Evolutionary conservation across 176 grass and related monocot species (phyloP).

Genomic region (Panicum miliaceum): DNA sequence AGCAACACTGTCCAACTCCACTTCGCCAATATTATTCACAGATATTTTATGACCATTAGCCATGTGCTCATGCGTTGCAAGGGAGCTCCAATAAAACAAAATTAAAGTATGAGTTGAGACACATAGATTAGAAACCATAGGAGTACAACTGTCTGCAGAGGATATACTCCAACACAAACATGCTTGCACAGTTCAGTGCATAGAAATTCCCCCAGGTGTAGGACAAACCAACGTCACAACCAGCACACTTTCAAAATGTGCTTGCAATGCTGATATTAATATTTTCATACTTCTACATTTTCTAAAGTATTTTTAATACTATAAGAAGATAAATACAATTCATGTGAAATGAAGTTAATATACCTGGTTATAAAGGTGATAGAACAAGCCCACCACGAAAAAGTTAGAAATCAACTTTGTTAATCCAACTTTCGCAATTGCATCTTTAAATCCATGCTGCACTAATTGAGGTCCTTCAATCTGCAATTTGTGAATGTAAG

Average conservation of each 20-base stretch:
- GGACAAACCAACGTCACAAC: background rate
- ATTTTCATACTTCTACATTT: background rate
- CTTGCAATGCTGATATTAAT: background rate
- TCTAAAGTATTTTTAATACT: background rate
- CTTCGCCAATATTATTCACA: background rate
- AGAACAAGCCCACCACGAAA: constrained; percentile 95
- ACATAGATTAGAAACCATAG: background rate
- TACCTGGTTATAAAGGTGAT: constrained; percentile 99
- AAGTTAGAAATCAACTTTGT: constrained; percentile 80
- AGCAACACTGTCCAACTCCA: background rate
- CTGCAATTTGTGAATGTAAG: constrained; percentile 48
- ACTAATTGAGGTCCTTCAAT: constrained; percentile 86
- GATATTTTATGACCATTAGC: background rate
- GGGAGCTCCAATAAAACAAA: too few relatives aligned
- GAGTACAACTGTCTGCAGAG: background rate
- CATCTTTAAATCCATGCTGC: constrained; percentile 82
- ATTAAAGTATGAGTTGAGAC: background rate
- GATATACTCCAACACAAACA: background rate
- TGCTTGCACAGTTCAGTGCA: background rate
- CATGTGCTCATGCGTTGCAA: too few relatives aligned
- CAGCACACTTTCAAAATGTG: background rate
- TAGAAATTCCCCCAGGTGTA: background rate
- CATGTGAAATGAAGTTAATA: constrained; percentile 24
- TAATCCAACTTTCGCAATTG: constrained; percentile 86
- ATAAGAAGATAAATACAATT: background rate